phyloP scores from a whole-genome alignment of 306 rosid species.

The Lupinus albus region DNA sequence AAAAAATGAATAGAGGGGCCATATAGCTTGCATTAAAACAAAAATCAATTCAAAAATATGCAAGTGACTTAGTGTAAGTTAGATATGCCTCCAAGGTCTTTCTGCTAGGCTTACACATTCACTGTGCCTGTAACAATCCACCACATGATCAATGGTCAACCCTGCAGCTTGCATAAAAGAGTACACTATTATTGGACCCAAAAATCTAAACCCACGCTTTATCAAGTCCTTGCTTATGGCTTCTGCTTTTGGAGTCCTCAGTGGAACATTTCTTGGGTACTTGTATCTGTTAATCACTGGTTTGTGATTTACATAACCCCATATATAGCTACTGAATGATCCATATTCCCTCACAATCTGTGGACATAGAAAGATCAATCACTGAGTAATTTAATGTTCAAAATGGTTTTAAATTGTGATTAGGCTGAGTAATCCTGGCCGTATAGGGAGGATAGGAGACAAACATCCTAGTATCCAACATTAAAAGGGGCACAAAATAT shows the following conservation, averaged over 20 bases:
- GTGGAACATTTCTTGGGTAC: constrained; percentile 81
- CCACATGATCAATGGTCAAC: constrained; percentile 84
- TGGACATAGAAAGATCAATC: constrained; percentile 1
- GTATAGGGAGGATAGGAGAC: too few relatives aligned
- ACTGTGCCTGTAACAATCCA: constrained; percentile 69
- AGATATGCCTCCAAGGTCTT: constrained; percentile 96
- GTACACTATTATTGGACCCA: constrained; percentile 83
- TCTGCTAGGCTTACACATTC: constrained; percentile 84
- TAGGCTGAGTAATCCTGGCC: too few relatives aligned
- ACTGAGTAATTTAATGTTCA: not conserved
- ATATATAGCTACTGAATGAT: constrained; percentile 84
- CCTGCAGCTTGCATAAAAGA: constrained; percentile 99
- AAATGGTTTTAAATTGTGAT: too few relatives aligned
- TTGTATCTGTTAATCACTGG: constrained; percentile 68
- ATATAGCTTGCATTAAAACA: not conserved
- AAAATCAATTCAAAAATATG: not conserved
- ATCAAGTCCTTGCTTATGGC: constrained; percentile 77
- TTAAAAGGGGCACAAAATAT: too few relatives aligned
- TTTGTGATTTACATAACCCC: constrained; percentile 82
- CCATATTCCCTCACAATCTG: constrained; percentile 82
- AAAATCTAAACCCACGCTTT: constrained; percentile 73
- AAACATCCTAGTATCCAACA: too few relatives aligned
- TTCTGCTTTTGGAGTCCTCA: constrained; percentile 82
- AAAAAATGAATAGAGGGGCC: not conserved
- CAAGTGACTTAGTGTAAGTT: constrained; percentile 3